Conservation (phyloP, 441 rosid genomes). For the Erysimum pusillum region DNA sequence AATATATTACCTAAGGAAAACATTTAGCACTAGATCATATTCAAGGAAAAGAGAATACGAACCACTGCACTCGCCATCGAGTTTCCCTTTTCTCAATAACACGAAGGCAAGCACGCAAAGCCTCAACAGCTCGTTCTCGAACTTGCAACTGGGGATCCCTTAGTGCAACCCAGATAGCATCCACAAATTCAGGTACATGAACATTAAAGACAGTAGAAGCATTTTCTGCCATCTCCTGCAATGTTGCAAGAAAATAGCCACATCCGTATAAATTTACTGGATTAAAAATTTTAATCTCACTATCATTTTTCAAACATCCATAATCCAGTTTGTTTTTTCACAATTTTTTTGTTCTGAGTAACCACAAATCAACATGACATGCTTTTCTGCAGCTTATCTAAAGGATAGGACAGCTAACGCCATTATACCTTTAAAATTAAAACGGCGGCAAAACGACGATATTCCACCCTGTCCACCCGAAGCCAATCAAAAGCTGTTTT, state of each 20-base stretch:
- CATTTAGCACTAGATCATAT: conserved; percentile 22
- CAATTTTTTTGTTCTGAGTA: conserved; percentile 1
- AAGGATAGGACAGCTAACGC: conserved; percentile 21
- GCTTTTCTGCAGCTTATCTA: conserved; percentile 24
- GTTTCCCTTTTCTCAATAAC: conserved; percentile 99
- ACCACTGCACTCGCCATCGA: conserved; percentile 99
- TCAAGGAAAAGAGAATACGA: conserved; percentile 42
- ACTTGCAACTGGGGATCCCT: conserved; percentile 93
- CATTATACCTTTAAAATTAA: conserved; percentile 83
- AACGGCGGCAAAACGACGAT: conserved; percentile 95
- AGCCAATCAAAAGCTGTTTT: conserved; percentile 95
- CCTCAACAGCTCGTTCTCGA: conserved; percentile 96
- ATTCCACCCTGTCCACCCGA: conserved; percentile 85
- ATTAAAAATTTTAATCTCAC: conserved; percentile 2
- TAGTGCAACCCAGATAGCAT: conserved; percentile 98
- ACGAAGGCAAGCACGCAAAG: conserved; percentile 98
- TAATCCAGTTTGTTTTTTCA: neutral
- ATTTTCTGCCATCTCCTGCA: conserved; percentile 99
- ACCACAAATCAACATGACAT: neutral
- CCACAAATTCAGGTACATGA: conserved; percentile 96
- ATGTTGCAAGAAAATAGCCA: conserved; percentile 42
- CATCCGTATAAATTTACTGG: conserved; percentile 27
- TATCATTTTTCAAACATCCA: neutral
- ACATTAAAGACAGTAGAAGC: conserved; percentile 99
- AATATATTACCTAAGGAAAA: conserved; percentile 24